Conservation (phyloP, 352 stramenopile species). For the Phytophthora europaea region DNA sequence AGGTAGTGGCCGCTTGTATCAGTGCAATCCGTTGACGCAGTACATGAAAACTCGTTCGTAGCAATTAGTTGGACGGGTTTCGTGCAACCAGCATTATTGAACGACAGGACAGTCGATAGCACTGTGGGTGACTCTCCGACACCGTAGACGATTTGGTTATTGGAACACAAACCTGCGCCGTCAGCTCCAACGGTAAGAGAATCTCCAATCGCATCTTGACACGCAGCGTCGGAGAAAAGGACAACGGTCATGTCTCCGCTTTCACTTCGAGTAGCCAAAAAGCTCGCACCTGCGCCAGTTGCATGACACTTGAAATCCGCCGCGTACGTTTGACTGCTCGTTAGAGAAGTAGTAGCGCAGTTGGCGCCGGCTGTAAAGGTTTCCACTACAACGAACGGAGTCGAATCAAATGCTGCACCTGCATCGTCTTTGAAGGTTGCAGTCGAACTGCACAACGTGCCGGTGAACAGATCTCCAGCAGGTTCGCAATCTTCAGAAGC, state of each 20-base stretch:
- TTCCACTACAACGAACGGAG: not conserved
- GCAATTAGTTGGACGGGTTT: not conserved
- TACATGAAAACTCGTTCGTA: not conserved
- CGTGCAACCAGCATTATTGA: not conserved
- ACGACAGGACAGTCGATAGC: not conserved
- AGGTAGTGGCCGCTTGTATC: not conserved
- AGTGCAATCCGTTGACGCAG: not conserved
- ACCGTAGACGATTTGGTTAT: not conserved
- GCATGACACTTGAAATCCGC: not conserved
- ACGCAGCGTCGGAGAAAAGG: not conserved
- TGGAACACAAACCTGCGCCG: not conserved
- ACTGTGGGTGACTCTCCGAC: not conserved
- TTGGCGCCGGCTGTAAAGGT: not conserved
- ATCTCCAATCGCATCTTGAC: not conserved
- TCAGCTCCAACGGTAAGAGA: not conserved
- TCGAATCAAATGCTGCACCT: not conserved
- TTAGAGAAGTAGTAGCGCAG: not conserved
- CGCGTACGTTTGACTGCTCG: not conserved
- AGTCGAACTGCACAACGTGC: not conserved
- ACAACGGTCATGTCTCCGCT: not conserved
- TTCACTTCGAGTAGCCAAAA: not conserved
- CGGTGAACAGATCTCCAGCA: not conserved
- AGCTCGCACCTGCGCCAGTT: not conserved
- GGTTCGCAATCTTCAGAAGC: not conserved
- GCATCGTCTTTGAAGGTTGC: not conserved